Conservation (phyloP, 1,284 basidiomycete species). For the Papiliotrema nemorosa region DNA sequence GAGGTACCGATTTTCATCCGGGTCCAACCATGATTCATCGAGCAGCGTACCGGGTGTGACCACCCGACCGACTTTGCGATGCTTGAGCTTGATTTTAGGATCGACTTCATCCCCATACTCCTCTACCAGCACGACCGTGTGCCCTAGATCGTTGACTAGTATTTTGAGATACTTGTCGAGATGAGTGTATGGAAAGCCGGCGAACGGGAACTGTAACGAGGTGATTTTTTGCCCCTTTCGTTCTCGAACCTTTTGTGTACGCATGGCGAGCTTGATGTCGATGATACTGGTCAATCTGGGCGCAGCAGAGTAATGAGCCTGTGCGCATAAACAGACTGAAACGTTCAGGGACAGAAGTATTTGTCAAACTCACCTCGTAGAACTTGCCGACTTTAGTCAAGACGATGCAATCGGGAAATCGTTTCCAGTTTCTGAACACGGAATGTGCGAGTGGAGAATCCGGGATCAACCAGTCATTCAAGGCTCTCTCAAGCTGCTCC, state of each 20-base stretch:
- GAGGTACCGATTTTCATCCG: slow-evolving; percentile 82
- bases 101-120: slow-evolving; percentile 60
- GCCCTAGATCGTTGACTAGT: slow-evolving; percentile 73
- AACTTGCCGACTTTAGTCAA: slow-evolving; percentile 90
- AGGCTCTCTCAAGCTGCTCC: neutral
- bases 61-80: slow-evolving; percentile 71
- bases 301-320: slow-evolving; percentile 95
- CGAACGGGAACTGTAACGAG: slow-evolving; percentile 62
- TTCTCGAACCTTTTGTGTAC: slow-evolving; percentile 42
- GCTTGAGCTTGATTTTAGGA: slow-evolving; percentile 11
- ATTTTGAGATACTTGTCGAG: slow-evolving; percentile 81
- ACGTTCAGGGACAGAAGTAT: too few relatives aligned
- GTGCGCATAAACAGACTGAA: too few relatives aligned
- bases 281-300: slow-evolving; percentile 69
- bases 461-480: slow-evolving; percentile 19
- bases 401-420: slow-evolving; percentile 81
- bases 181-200: slow-evolving; percentile 79
- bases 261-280: slow-evolving; percentile 45
- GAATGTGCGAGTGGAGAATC: slow-evolving; percentile 58
- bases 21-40: slow-evolving; percentile 80
- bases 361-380: slow-evolving; percentile 68
- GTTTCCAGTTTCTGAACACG: slow-evolving; percentile 66
- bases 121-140: slow-evolving; percentile 86
- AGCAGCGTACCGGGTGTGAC: slow-evolving; percentile 89
- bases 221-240: neutral